Evolutionary conservation across 371 early-diverging fungal genomes (phyloP).

Genomic region (Gilbertella persicaria): DNA sequence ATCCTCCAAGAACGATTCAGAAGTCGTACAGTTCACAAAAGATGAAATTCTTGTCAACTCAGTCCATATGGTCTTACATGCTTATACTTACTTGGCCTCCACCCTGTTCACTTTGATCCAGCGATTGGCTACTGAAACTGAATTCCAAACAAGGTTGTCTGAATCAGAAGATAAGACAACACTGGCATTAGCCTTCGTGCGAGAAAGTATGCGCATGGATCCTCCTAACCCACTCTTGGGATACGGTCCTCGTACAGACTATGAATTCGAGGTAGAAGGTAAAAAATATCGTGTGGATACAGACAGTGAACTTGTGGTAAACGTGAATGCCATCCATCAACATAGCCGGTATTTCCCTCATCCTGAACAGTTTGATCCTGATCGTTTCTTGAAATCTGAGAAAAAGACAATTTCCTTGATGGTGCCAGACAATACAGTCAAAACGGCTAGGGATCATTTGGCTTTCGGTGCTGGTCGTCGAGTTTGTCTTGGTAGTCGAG

Average conservation of each 20-base stretch:
- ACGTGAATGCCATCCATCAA: conserved; percentile 40
- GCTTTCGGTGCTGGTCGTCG: conserved; percentile 45
- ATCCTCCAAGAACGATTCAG: conserved; percentile 41
- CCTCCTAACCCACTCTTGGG: conserved; percentile 29
- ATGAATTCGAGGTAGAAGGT: conserved; percentile 22
- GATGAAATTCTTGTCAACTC: conserved; percentile 40
- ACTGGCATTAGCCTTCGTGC: conserved; percentile 29
- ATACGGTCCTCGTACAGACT: conserved; percentile 39
- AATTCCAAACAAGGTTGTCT: conserved; percentile 26
- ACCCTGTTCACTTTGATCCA: conserved; percentile 40
- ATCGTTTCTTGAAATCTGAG: conserved; percentile 25
- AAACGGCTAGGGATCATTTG: conserved; percentile 32
- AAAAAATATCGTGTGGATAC: conserved; percentile 36
- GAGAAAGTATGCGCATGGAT: conserved; percentile 38
- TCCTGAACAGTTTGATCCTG: conserved; percentile 27
- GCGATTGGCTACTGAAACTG: conserved; percentile 35
- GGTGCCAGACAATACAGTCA: conserved; percentile 7
- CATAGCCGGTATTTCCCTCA: conserved; percentile 27
- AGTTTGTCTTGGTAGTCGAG: conserved; percentile 25
- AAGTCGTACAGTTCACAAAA: conserved; percentile 33
- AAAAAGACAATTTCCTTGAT: conserved; percentile 15
- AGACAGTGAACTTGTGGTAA: conserved; percentile 28
- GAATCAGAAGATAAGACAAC: conserved; percentile 12
- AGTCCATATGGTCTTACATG: conserved; percentile 42
- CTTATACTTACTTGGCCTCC: conserved; percentile 33